Evolutionary conservation across 2,329 filamentous ascomycete genomes (phyloP).

Genomic region (Claviceps pazoutovae): DNA sequence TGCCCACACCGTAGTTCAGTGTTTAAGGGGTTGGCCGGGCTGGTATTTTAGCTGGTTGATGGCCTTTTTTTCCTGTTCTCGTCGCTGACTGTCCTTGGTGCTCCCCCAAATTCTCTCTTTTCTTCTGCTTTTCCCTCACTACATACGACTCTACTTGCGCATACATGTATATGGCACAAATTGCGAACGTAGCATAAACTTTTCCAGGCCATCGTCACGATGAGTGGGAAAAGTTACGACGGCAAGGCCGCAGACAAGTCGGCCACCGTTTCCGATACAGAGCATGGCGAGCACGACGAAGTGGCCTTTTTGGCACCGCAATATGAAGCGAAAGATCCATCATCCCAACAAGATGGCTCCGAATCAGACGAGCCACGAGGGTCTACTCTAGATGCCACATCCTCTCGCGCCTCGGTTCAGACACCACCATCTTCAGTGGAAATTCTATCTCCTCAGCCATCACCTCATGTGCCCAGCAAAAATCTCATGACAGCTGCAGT

Average conservation of each 20-base stretch:
- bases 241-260: not conserved
- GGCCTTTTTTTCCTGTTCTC: not conserved
- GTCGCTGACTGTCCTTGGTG: not conserved
- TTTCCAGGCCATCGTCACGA: not conserved
- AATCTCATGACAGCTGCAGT: conserved; percentile 3
- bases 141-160: not conserved
- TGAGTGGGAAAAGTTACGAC: not conserved
- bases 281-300: conserved; percentile 1
- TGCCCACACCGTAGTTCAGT: not conserved
- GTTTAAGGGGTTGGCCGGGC: not conserved
- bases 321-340: not conserved
- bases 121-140: not conserved
- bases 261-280: not conserved
- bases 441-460: conserved; percentile 1
- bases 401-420: not conserved
- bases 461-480: not conserved
- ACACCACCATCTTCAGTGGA: not conserved
- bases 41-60: not conserved
- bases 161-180: not conserved
- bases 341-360: not conserved
- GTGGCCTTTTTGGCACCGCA: not conserved
- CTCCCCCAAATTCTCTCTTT: not conserved
- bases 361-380: not conserved
- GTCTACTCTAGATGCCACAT: not conserved
- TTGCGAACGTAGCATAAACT: not conserved